Percentiles rank a stretch among this genome's conserved stretches.
Evolutionary conservation across 164 flowering plant genomes (phyloP).

Genomic region (grape (Vitis vinifera)): ASM3070453v1 NC_081805.1:2892501-2893000

Average conservation of each 20-base stretch:
- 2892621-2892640: no score
- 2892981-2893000: conserved; percentile 56
- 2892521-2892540: no score
- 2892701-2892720: background rate
- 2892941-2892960: conserved; percentile 81
- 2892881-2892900: conserved; percentile 80
- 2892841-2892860: conserved; percentile 91
- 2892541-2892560: no score
- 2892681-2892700: no score
- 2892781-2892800: conserved; percentile 82
- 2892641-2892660: no score
- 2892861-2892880: conserved; percentile 82
- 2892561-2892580: no score
- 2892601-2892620: no score
- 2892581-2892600: no score
- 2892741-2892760: conserved; percentile 93
- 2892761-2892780: conserved; percentile 81
- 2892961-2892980: conserved; percentile 89
- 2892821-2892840: conserved; percentile 93
- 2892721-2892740: conserved; percentile 16
- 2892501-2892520: no score
- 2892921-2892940: conserved; percentile 69
- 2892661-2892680: no score
- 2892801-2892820: conserved; percentile 82
- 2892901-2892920: conserved; percentile 89